Evolutionary conservation across 2,329 filamentous ascomycete species (phyloP).

Genomic region (Metarhizium guizhouense): DNA sequence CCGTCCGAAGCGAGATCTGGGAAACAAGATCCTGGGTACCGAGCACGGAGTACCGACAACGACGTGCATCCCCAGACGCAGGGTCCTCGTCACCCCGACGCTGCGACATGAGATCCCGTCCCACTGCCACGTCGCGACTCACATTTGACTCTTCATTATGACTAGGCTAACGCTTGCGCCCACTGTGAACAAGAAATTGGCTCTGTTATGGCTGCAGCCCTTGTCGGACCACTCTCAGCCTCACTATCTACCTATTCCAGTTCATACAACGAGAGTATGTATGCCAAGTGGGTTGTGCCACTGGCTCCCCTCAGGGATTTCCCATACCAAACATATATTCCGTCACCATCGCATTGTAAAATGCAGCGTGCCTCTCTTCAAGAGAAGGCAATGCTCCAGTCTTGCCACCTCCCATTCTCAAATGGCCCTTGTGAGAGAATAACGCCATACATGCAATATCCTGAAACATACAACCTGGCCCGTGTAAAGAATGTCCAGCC

Average conservation of each 20-base stretch:
- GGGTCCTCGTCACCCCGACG: neutral
- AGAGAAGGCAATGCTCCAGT: neutral
- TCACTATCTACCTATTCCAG: neutral
- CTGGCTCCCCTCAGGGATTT: conserved; percentile 2
- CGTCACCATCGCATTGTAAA: neutral
- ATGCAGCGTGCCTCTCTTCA: neutral
- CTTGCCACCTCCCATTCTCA: conserved; percentile 1
- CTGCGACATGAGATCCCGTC: neutral
- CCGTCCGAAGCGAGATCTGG: neutral
- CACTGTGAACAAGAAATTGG: neutral
- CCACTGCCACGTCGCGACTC: neutral
- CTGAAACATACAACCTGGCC: conserved; percentile 3
- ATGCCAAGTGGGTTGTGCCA: conserved; percentile 5
- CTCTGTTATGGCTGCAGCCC: neutral
- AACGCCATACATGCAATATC: conserved; percentile 8
- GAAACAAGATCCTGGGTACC: neutral
- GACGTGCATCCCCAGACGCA: neutral
- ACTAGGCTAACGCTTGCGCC: no score
- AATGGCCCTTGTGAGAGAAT: neutral
- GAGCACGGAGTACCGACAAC: neutral
- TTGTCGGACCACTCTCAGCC: neutral
- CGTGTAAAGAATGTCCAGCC: neutral
- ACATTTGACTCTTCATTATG: neutral
- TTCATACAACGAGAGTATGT: neutral
- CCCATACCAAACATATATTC: neutral